Evolutionary conservation across 1,284 basidiomycete species (phyloP).

Genomic region (Moesziomyces globuligerus): DNA sequence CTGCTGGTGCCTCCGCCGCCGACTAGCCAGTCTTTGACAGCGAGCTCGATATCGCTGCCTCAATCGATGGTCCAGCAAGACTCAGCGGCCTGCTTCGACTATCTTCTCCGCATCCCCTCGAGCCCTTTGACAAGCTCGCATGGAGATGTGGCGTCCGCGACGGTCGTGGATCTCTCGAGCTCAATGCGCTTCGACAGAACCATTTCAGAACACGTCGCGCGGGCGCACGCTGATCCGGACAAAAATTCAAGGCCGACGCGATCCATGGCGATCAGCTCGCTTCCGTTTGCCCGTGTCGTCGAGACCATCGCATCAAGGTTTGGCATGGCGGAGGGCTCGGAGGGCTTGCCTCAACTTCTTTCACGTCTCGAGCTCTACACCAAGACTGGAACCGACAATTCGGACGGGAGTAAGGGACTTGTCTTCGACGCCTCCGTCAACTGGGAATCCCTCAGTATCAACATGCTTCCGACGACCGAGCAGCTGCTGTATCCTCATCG

Average conservation of each 20-base stretch:
- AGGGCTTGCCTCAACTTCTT: conserved; percentile 10
- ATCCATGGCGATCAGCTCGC: conserved; percentile 17
- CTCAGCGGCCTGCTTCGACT: conserved; percentile 13
- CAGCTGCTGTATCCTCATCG: conserved; percentile 43
- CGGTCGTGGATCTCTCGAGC: not conserved
- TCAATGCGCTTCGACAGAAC: conserved; percentile 10
- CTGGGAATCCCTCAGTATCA: conserved; percentile 27
- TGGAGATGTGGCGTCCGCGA: not conserved
- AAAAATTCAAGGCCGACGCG: not conserved
- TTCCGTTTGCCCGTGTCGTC: conserved; percentile 17
- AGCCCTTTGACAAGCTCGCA: conserved; percentile 4
- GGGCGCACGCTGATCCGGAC: not conserved
- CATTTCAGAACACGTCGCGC: conserved; percentile 2
- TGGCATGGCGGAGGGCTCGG: conserved; percentile 1
- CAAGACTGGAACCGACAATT: not conserved
- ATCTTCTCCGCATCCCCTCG: conserved; percentile 13
- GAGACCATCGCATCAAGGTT: conserved; percentile 16
- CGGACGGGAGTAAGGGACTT: conserved; percentile 19
- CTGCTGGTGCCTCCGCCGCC: conserved; percentile 6
- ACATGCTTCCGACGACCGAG: conserved; percentile 37
- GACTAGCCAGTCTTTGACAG: not conserved
- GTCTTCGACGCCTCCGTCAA: conserved; percentile 32
- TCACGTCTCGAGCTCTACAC: conserved; percentile 27
- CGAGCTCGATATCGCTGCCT: not conserved
- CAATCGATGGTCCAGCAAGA: not conserved